A percentile compares a stretch with the other conserved stretches of the same genome.
These are phyloP conservation scores for Helotiales sp. DNA, from an alignment of 2,329 filamentous ascomycete genomes.

Conservation along the genomic window DNA sequence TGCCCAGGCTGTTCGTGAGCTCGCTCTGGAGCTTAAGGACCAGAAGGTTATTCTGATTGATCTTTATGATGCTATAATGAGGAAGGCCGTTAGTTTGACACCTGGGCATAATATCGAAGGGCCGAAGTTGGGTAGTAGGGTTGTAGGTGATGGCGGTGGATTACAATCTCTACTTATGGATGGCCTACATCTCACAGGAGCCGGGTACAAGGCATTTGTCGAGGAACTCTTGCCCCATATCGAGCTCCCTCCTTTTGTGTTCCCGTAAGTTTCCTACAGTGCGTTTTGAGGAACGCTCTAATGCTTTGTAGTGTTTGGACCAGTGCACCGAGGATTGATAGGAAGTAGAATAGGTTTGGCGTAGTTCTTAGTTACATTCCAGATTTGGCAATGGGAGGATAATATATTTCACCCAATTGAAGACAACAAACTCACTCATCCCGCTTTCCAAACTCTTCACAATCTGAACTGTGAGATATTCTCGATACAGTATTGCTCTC, in stretches of 20 bases:
- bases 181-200: slow-evolving; percentile 34
- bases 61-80: slow-evolving; percentile 78
- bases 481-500: too few relatives aligned
- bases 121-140: slow-evolving; percentile 15
- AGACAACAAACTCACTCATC: too few relatives aligned
- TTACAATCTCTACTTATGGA: slow-evolving; percentile 27
- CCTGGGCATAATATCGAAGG: slow-evolving; percentile 30
- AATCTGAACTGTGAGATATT: too few relatives aligned
- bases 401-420: too few relatives aligned
- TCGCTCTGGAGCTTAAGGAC: slow-evolving; percentile 34
- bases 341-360: background rate
- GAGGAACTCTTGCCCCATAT: slow-evolving; percentile 22
- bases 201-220: slow-evolving; percentile 33
- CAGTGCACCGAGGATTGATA: slow-evolving; percentile 19
- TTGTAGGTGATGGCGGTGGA: slow-evolving; percentile 21
- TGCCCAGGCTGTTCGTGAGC: slow-evolving; percentile 58
- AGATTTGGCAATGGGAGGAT: background rate
- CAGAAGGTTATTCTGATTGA: slow-evolving; percentile 65
- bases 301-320: slow-evolving; percentile 21
- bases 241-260: slow-evolving; percentile 26
- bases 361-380: background rate
- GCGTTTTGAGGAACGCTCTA: background rate
- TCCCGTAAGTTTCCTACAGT: slow-evolving; percentile 25
- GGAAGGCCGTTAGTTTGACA: slow-evolving; percentile 59
- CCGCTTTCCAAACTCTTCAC: too few relatives aligned